Base-by-base conservation (phyloP, 805 yeast species). In the Wickerhamomyces alni region DNA sequence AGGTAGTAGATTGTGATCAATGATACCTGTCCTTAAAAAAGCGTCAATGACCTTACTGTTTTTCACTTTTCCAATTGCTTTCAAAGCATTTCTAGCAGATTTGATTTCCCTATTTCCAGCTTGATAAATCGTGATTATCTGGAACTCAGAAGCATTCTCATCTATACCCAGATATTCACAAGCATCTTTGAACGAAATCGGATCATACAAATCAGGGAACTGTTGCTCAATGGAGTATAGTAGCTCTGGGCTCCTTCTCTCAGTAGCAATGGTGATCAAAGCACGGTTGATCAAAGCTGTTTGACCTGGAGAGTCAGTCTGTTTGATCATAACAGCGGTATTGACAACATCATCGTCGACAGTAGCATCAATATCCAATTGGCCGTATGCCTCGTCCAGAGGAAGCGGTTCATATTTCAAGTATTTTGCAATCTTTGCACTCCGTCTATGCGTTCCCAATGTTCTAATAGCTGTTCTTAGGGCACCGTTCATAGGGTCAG, bases 321-420 rank as follows among this genome's bases (percentile, higher is more conserved):
- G 52, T 43, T 79, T 78, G 32, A 82, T 67, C 41, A 82, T 80
- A 52, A 76, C 84, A 1, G 94, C 89, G 1, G 94, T 82, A 22
- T 78, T 69, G 3, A 87, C 74, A 33, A 84, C 77, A 45, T 85
- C 93, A 53, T 81, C 86, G 42, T 75, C 82, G 12, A 79, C 75
- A 1, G 67, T 59, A 1, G 69, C 66, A 38, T 69, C 70, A 15
- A 76, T 66, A 10, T 73, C 82, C 25, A 83, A 57, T 1, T 62
- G 51, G 0, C 62, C 58, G 47, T 77, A 80, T 0, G 87, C 85
- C 35, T 71, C 70, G 0, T 51, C 51, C 7, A 67, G 37, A n/a
- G 66, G 61, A 38, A 72, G 51, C 3, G 76, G 77, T 42, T 78
- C 80, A 29, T 71, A 62, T 11, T 62, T 70, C 28, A 74, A 54